These are phyloP conservation scores for Saprolegnia parasitica DNA, from an alignment of 352 stramenopile genomes.

Conservation along the genomic window DNA sequence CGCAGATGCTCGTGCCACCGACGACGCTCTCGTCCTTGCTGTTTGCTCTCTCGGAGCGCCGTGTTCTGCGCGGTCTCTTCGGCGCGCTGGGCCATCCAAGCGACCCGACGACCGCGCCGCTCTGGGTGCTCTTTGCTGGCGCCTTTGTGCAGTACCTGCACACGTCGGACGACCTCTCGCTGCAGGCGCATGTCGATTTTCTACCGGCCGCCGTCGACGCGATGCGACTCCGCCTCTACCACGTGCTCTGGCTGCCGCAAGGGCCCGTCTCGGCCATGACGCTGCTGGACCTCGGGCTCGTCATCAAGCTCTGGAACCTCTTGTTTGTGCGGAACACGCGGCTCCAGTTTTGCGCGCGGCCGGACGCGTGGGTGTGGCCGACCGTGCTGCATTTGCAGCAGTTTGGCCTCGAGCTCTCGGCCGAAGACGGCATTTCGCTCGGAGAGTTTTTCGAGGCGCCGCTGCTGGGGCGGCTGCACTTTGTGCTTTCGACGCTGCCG, in stretches of 20 bases:
- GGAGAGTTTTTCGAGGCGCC: constrained; percentile 21
- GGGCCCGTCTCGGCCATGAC: constrained; percentile 18
- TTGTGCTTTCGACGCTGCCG: constrained; percentile 67
- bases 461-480: constrained; percentile 20
- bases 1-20: constrained; percentile 17
- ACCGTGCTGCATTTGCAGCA: constrained; percentile 62
- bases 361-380: constrained; percentile 59
- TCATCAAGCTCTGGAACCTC: constrained; percentile 79
- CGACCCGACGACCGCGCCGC: neutral
- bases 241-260: constrained; percentile 22
- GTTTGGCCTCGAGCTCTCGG: constrained; percentile 54
- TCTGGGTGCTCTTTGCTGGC: constrained; percentile 19
- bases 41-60: neutral
- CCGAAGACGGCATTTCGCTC: constrained; percentile 46
- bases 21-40: neutral
- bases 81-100: neutral
- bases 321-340: constrained; percentile 68
- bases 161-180: constrained; percentile 3
- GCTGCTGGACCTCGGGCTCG: constrained; percentile 35
- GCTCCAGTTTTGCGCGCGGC: constrained; percentile 39
- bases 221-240: constrained; percentile 17
- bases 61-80: neutral
- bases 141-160: constrained; percentile 16
- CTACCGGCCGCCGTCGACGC: neutral
- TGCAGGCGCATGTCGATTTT: neutral